phyloP scores from a whole-genome alignment of 2,329 filamentous ascomycete species.

The Curvularia sp. region DNA sequence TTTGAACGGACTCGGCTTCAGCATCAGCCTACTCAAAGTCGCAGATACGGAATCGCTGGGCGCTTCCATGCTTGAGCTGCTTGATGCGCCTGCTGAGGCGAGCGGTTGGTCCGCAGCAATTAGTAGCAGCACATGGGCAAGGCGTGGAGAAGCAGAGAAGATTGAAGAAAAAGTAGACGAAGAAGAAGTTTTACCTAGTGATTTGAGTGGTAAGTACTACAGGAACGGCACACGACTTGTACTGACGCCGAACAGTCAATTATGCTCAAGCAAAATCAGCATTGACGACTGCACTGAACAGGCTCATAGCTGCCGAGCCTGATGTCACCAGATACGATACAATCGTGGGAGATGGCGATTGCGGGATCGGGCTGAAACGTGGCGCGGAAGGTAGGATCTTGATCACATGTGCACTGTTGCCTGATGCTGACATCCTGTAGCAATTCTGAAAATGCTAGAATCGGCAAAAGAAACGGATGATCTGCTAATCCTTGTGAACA shows the following conservation, averaged over 20 bases:
- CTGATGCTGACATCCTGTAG: constrained; percentile 40
- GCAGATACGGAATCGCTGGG: constrained; percentile 64
- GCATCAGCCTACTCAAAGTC: constrained; percentile 70
- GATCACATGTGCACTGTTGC: constrained; percentile 37
- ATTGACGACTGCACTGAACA: constrained; percentile 64
- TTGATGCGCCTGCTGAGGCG: constrained; percentile 72
- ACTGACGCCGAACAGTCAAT: constrained; percentile 57
- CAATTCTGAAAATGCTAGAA: constrained; percentile 54
- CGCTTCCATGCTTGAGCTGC: constrained; percentile 70
- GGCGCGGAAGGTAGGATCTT: constrained; percentile 72
- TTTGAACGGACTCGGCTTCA: constrained; percentile 75
- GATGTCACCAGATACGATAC: constrained; percentile 75
- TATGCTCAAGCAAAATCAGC: constrained; percentile 58
- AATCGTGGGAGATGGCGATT: constrained; percentile 89
- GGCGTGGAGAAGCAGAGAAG: constrained; percentile 52
- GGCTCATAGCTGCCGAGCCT: constrained; percentile 69
- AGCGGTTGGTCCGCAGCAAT: constrained; percentile 71
- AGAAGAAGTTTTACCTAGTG: constrained; percentile 59
- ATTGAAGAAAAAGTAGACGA: constrained; percentile 53
- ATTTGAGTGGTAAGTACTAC: constrained; percentile 57
- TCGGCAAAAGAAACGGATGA: constrained; percentile 61
- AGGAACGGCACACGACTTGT: neutral
- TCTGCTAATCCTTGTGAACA: constrained; percentile 65
- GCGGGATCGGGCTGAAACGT: constrained; percentile 83
- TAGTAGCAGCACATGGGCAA: constrained; percentile 65